These are phyloP conservation scores for Colletotrichum agaves DNA, from an alignment of 2,329 filamentous ascomycete genomes.

Conservation along the genomic window DNA sequence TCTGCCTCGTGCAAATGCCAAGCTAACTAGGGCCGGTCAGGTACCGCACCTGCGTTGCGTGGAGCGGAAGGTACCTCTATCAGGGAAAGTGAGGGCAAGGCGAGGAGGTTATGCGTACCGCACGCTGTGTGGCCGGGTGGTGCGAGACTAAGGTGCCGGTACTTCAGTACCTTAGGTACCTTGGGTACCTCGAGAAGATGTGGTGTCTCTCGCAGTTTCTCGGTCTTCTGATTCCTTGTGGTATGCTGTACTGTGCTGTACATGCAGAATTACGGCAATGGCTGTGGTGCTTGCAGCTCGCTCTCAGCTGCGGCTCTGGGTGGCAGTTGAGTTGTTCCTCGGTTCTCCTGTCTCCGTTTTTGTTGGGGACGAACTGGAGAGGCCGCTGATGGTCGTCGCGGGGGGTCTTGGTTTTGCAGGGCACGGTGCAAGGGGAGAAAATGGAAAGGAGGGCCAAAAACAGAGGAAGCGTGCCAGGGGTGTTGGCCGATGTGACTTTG, in stretches of 20 bases:
- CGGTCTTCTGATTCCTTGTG: too few relatives aligned
- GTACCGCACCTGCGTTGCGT: slow-evolving; percentile 9
- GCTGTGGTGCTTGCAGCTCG: too few relatives aligned
- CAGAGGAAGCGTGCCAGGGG: slow-evolving; percentile 20
- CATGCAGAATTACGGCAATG: too few relatives aligned
- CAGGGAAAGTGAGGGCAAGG: neutral
- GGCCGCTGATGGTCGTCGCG: slow-evolving; percentile 22
- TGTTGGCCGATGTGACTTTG: slow-evolving; percentile 1
- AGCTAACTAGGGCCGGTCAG: slow-evolving; percentile 17
- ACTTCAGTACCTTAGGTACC: neutral
- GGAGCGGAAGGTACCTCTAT: neutral
- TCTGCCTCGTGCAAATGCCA: slow-evolving; percentile 12
- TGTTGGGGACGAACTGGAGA: slow-evolving; percentile 37
- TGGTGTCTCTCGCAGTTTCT: too few relatives aligned
- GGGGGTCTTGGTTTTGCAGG: slow-evolving; percentile 24
- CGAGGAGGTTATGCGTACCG: neutral
- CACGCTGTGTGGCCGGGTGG: neutral
- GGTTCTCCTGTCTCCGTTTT: slow-evolving; percentile 34
- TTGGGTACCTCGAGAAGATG: neutral
- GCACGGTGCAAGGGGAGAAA: slow-evolving; percentile 31
- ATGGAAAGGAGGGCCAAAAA: slow-evolving; percentile 2
- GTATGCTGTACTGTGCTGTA: too few relatives aligned
- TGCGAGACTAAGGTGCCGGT: too few relatives aligned
- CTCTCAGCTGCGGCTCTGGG: too few relatives aligned
- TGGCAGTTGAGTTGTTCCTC: neutral